A percentile compares a stretch with the other conserved stretches of the same genome.
phyloP scores from a whole-genome alignment of 805 yeast species.

The Yarrowia osloensis region DNA sequence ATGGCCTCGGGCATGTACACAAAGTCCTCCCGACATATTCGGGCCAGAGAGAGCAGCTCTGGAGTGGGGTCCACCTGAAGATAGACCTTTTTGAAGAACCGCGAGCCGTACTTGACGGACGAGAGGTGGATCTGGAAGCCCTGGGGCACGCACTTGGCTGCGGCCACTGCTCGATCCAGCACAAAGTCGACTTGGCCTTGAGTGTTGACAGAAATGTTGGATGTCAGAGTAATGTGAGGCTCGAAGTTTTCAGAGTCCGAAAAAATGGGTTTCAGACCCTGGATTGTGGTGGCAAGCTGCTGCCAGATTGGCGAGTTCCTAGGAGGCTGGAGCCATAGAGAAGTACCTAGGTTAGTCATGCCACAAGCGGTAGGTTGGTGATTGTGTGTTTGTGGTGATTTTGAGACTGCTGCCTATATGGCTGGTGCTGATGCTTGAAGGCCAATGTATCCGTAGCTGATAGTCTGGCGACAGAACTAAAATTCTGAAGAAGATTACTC shows the following conservation, averaged over 20 bases:
- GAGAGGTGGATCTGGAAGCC: conserved; percentile 47
- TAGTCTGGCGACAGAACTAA: too few species aligned
- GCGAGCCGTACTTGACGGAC: conserved; percentile 51
- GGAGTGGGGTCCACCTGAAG: conserved; percentile 49
- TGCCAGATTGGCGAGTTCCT: conserved; percentile 56
- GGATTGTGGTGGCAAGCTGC: conserved; percentile 58
- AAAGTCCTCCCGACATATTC: conserved; percentile 44
- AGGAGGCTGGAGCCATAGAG: conserved; percentile 78
- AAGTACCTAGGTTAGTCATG: conserved; percentile 46
- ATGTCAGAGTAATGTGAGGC: conserved; percentile 76
- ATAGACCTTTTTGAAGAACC: conserved; percentile 56
- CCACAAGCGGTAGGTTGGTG: not conserved
- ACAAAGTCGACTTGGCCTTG: conserved; percentile 61
- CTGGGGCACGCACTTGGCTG: conserved; percentile 49
- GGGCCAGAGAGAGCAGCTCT: conserved; percentile 54
- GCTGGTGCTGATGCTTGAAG: too few species aligned
- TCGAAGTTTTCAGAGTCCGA: conserved; percentile 68
- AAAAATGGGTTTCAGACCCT: conserved; percentile 69
- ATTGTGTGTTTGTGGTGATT: not conserved
- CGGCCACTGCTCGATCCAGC: conserved; percentile 60
- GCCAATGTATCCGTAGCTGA: too few species aligned
- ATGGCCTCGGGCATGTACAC: conserved; percentile 39
- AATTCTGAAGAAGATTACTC: not conserved
- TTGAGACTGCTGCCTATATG: too few species aligned
- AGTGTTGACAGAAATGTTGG: conserved; percentile 54